Evolutionary conservation across 495 filamentous ascomycete genomes (phyloP), one percentile per base, ranked within the genome.

Genomic region (Aspergillus steynii): DNA sequence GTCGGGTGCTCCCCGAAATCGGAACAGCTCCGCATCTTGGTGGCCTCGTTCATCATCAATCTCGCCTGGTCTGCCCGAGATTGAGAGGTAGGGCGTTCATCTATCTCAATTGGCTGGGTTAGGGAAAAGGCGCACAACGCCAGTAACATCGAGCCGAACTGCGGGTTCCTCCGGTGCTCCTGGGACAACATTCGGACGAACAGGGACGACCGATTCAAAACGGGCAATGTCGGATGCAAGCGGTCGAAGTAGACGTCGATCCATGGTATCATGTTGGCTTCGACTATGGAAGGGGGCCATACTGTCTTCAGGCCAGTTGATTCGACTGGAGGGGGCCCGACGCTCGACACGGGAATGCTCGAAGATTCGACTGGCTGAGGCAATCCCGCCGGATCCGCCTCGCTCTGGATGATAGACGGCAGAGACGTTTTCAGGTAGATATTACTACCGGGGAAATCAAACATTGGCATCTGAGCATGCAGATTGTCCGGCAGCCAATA

Each of bases 201-300:
- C 65, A 67, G 79, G 72, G 64, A 83, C 71, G 75, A 76, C 42
- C 87, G 86, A 61, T 91, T 84, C 14, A 96, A 74, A 42, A 96
- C 87, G 0, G 93, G 92, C 70, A 92, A 85, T 5, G 86, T 90
- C 15, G 89, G 83, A 66, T 96, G 93, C 73, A 96, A 82, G 66
- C 92, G 85, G 60, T 84, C 79, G 75, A 96, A 96, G 79, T 89
- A 96, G 65, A 90, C 92, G 15, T 95, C 90, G 61, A 90, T 80
- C 79, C 90, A 93, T 25, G 75, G 76, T 28, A 79, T 74, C 66
- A 79, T 73, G 56, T 74, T 79, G 8, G 68, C 68, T 62, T 79
- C 76, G 42, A 67, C 69, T 58, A 79, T 79, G 5, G 71, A 70
- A 4, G 69, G 29, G 3, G 76, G 76, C 76, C 76, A 79, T 50